Evolutionary conservation across 805 yeast genomes (phyloP).

Genomic region (Candida xyloterini): DNA sequence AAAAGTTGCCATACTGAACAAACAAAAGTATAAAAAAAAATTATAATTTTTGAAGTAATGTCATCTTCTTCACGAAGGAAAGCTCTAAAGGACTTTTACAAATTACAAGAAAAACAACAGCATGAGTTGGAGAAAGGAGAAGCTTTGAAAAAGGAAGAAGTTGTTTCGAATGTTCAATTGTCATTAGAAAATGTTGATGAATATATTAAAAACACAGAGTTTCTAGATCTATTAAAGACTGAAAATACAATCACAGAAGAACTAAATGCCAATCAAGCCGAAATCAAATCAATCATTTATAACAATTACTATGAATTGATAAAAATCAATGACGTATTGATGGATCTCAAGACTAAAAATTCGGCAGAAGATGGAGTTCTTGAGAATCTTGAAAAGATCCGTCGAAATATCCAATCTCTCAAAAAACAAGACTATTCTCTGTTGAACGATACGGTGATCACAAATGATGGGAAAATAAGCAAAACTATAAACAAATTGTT

Average conservation of each 20-base stretch:
- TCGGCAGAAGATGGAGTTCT: constrained; percentile 21
- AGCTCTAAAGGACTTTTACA: constrained; percentile 43
- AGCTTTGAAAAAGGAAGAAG: neutral
- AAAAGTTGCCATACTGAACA: constrained; percentile 9
- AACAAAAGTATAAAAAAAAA: neutral
- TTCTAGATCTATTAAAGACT: constrained; percentile 32
- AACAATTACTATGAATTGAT: constrained; percentile 74
- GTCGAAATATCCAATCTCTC: constrained; percentile 20
- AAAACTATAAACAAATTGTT: constrained; percentile 19
- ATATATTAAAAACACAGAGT: constrained; percentile 30
- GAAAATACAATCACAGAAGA: constrained; percentile 43
- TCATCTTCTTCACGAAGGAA: constrained; percentile 30
- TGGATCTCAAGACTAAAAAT: constrained; percentile 30
- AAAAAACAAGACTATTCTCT: constrained; percentile 15
- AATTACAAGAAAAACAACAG: constrained; percentile 31
- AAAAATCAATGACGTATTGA: constrained; percentile 58
- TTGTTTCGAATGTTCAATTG: constrained; percentile 11
- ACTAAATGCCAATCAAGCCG: constrained; percentile 52
- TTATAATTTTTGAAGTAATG: neutral
- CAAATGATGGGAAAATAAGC: constrained; percentile 14
- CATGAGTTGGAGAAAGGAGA: constrained; percentile 19
- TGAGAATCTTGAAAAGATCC: constrained; percentile 26
- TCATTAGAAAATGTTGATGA: constrained; percentile 33
- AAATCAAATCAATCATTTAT: constrained; percentile 67
- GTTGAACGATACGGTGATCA: constrained; percentile 7